These are phyloP conservation scores for Mrakia hoshinonis DNA, from an alignment of 768 basidiomycete genomes.

Conservation along the genomic window DNA sequence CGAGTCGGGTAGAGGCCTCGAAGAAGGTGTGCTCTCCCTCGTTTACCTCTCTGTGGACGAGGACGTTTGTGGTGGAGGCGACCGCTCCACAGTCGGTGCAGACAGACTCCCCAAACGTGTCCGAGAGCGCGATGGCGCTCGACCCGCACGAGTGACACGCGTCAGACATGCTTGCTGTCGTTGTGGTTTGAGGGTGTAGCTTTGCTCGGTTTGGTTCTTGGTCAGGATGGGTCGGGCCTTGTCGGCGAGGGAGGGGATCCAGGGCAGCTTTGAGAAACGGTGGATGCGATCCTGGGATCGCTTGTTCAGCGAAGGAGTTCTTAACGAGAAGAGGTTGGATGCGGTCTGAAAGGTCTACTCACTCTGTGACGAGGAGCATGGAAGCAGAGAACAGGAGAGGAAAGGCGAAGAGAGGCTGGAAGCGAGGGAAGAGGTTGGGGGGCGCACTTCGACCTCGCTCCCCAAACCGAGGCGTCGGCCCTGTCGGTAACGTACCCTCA, in stretches of 20 bases:
- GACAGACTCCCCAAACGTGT: constrained; percentile 22
- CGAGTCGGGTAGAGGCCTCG: background rate
- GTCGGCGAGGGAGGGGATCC: background rate
- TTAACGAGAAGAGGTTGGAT: background rate
- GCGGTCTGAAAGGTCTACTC: background rate
- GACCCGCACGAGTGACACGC: constrained; percentile 10
- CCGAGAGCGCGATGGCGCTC: constrained; percentile 8
- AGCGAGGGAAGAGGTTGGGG: background rate
- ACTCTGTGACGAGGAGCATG: constrained; percentile 12
- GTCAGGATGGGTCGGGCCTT: background rate
- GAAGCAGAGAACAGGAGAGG: background rate
- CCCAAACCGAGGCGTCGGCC: no score
- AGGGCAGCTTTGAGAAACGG: background rate
- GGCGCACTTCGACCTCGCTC: no score
- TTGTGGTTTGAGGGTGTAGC: background rate
- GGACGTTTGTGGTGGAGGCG: background rate
- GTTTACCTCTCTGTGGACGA: constrained; percentile 21
- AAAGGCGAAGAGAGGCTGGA: background rate
- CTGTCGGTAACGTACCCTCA: no score
- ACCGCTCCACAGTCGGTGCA: constrained; percentile 24
- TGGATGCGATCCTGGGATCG: constrained; percentile 7
- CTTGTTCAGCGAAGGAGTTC: background rate
- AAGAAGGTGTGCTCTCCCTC: constrained; percentile 12
- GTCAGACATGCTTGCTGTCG: background rate
- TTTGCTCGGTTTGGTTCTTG: background rate